Evolutionary conservation across 345 rosid species (phyloP).

Genomic region (Citrus sp.): DNA sequence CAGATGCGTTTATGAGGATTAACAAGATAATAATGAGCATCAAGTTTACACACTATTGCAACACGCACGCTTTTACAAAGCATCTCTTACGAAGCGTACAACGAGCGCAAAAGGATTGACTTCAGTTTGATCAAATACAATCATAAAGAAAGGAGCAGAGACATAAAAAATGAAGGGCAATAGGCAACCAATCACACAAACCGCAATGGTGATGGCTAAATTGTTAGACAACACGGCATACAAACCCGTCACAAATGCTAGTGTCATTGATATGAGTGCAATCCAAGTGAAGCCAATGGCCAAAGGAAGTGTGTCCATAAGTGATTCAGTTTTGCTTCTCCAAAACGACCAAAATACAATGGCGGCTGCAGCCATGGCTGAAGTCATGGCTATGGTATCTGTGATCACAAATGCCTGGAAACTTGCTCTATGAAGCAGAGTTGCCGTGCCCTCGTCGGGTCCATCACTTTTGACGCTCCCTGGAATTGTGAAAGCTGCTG

Average conservation of each 20-base stretch:
- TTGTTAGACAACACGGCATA: not conserved
- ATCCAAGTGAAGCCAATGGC: not conserved
- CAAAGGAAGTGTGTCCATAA: not conserved
- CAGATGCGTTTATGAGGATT: no score
- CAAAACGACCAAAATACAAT: not conserved
- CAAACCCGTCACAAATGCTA: conserved; percentile 20
- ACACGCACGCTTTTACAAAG: not conserved
- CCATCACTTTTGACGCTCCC: conserved; percentile 4
- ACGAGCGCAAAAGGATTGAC: not conserved
- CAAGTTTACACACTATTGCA: not conserved
- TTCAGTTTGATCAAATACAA: not conserved
- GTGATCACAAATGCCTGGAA: conserved; percentile 15
- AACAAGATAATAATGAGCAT: not conserved
- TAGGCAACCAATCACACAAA: not conserved
- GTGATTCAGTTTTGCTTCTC: not conserved
- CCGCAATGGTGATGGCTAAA: conserved; percentile 5
- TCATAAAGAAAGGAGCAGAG: not conserved
- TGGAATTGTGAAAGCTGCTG: conserved; percentile 14
- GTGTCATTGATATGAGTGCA: conserved; percentile 14
- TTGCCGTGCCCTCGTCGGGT: not conserved
- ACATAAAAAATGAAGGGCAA: not conserved
- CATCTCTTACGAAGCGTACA: not conserved
- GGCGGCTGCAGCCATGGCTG: conserved; percentile 6
- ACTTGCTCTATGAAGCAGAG: not conserved
- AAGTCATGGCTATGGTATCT: conserved; percentile 12